Percentiles rank a stretch among this genome's conserved stretches.
These are phyloP conservation scores for Thalia dealbata DNA, from an alignment of 176 grass and related monocot genomes.

Conservation along the genomic window DNA sequence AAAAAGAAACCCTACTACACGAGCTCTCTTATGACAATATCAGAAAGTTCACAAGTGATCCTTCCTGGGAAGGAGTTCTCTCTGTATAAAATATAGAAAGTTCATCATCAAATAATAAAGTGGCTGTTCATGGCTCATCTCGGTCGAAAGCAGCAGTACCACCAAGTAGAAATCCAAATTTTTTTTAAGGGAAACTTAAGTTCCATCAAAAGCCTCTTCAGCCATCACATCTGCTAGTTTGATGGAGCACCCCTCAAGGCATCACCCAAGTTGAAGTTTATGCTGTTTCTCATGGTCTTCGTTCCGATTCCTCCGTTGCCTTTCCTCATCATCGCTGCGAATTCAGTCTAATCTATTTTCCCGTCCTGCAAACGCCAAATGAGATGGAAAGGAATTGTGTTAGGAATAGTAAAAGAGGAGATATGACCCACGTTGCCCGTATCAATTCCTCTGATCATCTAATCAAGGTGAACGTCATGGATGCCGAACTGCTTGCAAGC, in stretches of 20 bases:
- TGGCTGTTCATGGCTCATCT: neutral
- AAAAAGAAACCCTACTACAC: too few species aligned
- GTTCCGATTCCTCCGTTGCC: slow-evolving; percentile 61
- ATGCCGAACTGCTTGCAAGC: slow-evolving; percentile 77
- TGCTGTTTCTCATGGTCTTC: slow-evolving; percentile 57
- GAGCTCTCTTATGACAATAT: too few species aligned
- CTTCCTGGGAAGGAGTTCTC: too few species aligned
- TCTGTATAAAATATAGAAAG: neutral
- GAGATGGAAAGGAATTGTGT: neutral
- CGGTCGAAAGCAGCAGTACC: neutral
- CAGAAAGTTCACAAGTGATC: too few species aligned
- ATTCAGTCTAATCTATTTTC: slow-evolving; percentile 93
- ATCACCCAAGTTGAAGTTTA: slow-evolving; percentile 62
- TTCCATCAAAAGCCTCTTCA: neutral
- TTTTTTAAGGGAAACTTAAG: neutral
- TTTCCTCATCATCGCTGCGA: slow-evolving; percentile 87
- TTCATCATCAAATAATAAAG: neutral
- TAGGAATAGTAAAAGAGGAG: slow-evolving; percentile 1
- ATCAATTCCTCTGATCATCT: slow-evolving; percentile 89
- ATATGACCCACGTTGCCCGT: slow-evolving; percentile 57
- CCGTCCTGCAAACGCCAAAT: slow-evolving; percentile 86
- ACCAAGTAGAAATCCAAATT: neutral
- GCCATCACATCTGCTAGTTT: neutral
- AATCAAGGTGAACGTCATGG: slow-evolving; percentile 74
- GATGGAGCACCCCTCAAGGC: slow-evolving; percentile 48